Evolutionary conservation across 495 filamentous ascomycete genomes (phyloP), one percentile per base, ranked within the genome.

Genomic region (Aspergillus biplanus): DNA sequence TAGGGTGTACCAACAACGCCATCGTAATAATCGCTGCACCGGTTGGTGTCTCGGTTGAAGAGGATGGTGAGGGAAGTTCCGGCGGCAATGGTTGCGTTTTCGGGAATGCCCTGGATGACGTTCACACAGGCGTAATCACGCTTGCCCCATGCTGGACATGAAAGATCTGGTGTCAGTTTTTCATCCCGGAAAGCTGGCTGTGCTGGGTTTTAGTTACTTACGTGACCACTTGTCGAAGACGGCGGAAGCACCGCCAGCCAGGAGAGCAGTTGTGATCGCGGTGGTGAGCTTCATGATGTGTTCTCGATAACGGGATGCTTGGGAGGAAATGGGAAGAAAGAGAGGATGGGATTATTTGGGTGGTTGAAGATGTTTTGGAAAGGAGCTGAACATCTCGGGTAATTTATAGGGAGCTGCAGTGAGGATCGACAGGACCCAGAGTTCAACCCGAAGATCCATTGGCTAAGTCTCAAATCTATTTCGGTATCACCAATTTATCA

Each of bases 81-180:
- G 0, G 67, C 53, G 11, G 63, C 56, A 6, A 78, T 61, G 48
- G 75, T 74, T 4, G 74, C 68, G 62, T 75, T 64, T 34, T 78
- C 74, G 16, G 73, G 74, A 33, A 76, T 69, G 33, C 75, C 75
- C 50, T 76, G 74, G 64, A 65, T 73, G 59, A 75, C 70, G 53
- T 78, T 78, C 16, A 78, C 47, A 61, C 75, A 78, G 62, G 69
- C 32, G 67, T 78, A 78, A 49, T 78, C 75, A 21, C 75, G 74
- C 35, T 77, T 78, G 33, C 75, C 75, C 75, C 75, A 78, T 8
- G 75, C 75, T 75, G 18, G 13, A 39, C 5, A 44, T n/a, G 32
- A n/a, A 6, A 47, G 9, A 35, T 58, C 13, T 5, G 21, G 6
- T 35, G 33, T 59, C 48, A 55, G 46, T 12, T 55, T 55, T 62